Evolutionary conservation across 441 rosid species (phyloP), one percentile per base, ranked within the genome.

Genomic region (Populus trichocarpa): DNA sequence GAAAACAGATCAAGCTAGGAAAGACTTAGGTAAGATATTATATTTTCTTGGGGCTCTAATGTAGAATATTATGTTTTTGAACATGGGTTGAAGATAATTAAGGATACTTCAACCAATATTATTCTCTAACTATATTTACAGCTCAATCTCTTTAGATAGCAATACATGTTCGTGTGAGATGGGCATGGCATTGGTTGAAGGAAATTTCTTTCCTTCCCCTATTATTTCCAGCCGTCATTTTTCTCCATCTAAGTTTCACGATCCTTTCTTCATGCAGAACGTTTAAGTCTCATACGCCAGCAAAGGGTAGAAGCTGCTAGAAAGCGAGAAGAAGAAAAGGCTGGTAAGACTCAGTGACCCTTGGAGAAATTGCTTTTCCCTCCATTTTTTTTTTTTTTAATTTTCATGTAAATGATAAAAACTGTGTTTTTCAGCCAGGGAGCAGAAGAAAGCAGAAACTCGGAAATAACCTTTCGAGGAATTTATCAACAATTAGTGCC

Each of bases 281-380:
- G 98, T 30, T 78, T 93, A 70, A 90, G 90, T 77, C 91, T 93
- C 36, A 90, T 96, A 67, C 94, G 98, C 28, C 95, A 96, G 80
- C 93, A 94, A 84, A 88, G 99, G 86, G 98, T 88, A 72, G 97
- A 94, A 80, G 96, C 99, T 71, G 93, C 98, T 23, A 94, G 78
- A 77, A 94, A 90, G 86, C 89, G 97, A 50, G 99, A 93, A 79
- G 99, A 96, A 82, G 97, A 96, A 82, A 96, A 91, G 84, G 95
- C 97, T 23, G 98, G 99, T 94, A 90, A 65, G 38, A 12, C 61
- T 68, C 25, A 16, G 65, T 14, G 11, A 67, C 73, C 57, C 33
- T 71, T 8, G 53, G 66, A 12, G 46, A 6, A 36, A 40, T 1
- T 77, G 25, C 16, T 70, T 33, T 65, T 61, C 6, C 59, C 20